phyloP scores from a whole-genome alignment of 257 asterid species.

The Solanum ossicruentum region DNA sequence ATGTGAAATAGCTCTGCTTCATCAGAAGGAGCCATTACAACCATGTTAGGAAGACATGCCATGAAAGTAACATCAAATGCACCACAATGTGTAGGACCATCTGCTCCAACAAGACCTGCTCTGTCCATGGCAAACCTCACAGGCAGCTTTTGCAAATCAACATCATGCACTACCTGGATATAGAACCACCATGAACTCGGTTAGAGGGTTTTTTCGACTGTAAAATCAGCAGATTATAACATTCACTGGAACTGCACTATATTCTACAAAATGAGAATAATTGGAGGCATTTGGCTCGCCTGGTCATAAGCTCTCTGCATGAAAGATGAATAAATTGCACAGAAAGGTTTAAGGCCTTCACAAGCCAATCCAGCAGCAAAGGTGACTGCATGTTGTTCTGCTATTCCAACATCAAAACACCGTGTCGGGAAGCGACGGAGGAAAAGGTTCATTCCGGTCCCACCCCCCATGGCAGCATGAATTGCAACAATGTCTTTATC shows the following conservation, averaged over 20 bases:
- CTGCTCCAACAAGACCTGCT: constrained; percentile 93
- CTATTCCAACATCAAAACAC: constrained; percentile 92
- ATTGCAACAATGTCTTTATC: constrained; percentile 82
- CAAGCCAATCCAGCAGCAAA: constrained; percentile 98
- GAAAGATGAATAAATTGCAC: constrained; percentile 87
- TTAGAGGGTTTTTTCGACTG: neutral
- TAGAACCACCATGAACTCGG: neutral
- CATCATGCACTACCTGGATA: constrained; percentile 86
- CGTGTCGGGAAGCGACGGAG: constrained; percentile 70
- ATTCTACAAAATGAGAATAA: neutral
- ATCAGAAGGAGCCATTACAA: constrained; percentile 95
- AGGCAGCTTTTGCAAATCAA: constrained; percentile 92
- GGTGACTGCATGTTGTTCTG: constrained; percentile 97
- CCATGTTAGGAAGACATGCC: constrained; percentile 99
- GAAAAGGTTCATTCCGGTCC: constrained; percentile 88
- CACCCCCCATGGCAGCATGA: constrained; percentile 99
- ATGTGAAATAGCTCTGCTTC: constrained; percentile 87
- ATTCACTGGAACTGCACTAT: neutral
- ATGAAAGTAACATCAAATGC: constrained; percentile 74
- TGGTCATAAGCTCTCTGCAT: constrained; percentile 91
- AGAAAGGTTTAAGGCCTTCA: constrained; percentile 90
- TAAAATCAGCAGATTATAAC: neutral
- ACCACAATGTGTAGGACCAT: constrained; percentile 97
- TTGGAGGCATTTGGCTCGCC: constrained; percentile 22
- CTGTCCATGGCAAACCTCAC: constrained; percentile 95